A percentile compares a stretch with the other conserved stretches of the same genome.
Evolutionary conservation across 2,329 filamentous ascomycete genomes (phyloP).

Genomic region (Ophiostoma angusticollis): DNA sequence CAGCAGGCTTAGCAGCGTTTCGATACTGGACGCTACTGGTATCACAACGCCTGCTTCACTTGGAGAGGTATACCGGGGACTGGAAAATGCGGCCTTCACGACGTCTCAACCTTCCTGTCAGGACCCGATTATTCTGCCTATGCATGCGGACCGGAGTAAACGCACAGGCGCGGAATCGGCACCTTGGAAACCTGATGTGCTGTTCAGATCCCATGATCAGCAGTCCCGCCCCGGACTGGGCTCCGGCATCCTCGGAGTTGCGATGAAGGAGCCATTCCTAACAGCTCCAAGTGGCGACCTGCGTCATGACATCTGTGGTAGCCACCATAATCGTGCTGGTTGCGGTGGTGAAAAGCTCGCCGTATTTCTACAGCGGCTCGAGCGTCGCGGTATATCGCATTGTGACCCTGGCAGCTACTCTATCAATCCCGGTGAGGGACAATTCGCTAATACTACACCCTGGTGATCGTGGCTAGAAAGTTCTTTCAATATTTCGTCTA

Average conservation of each 20-base stretch:
- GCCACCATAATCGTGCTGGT: background rate
- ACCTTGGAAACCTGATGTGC: no score
- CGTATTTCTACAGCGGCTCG: slow-evolving; percentile 6
- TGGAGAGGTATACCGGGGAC: background rate
- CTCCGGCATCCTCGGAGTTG: no score
- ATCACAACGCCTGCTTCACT: background rate
- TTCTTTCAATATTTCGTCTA: no score
- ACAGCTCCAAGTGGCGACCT: no score
- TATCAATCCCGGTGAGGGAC: background rate
- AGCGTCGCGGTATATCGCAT: slow-evolving; percentile 7
- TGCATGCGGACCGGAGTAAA: no score
- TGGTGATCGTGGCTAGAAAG: no score
- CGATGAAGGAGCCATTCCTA: no score
- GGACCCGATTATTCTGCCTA: no score
- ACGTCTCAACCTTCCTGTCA: background rate
- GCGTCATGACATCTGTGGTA: background rate
- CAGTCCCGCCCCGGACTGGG: no score
- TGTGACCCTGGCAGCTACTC: slow-evolving; percentile 3
- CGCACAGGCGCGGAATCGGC: no score
- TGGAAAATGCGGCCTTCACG: background rate
- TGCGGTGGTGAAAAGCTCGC: slow-evolving; percentile 7
- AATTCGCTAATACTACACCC: no score
- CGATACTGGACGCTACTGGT: background rate
- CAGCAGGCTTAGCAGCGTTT: slow-evolving; percentile 1
- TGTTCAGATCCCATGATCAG: no score